Evolutionary conservation across 768 basidiomycete species (phyloP), one percentile per base, ranked within the genome.

Genomic region (Mycena capillaripes): DNA sequence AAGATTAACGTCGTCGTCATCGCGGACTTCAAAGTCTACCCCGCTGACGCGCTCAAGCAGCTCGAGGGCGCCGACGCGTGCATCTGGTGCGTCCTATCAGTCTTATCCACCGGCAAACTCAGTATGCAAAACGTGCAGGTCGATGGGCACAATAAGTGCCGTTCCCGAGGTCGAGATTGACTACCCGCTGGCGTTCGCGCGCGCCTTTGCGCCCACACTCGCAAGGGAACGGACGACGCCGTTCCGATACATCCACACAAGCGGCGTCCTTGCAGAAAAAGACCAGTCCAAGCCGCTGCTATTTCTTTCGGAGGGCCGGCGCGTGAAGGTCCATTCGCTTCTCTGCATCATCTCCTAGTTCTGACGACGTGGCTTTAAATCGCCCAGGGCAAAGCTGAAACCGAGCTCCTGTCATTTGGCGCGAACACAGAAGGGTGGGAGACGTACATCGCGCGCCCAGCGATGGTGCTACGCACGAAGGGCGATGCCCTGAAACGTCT

Each of bases 81-180:
- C 50, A 56, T 70, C 25, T 70, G 69, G 69, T 68, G 17, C 34
- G 42, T 16, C 9, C 9, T 61, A 19, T n/a, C 29, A 40, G 9
- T 42, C 38, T 42, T 42, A 16, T 10, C 9, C 9, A 42, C 42
- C 4, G 17, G 4, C 9, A 16, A 19, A 42, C n/a, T n/a, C n/a
- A n/a, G n/a, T 42, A 42, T 42, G 42, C 42, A 42, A 42, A 42
- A 42, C 42, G 9, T 42, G 42, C 9, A 68, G 66, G 66, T 38
- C 66, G 10, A 36, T 68, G 40, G 66, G 66, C 14, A 42, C 66
- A n/a, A 38, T 25, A 25, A 30, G 27, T 21, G 66, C 44, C 46
- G 40, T 68, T 21, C 66, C 66, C 10, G 69, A 70, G 56, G 69
- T 70, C 61, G 69, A 70, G 40, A 38, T 70, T 30, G 69, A 70